A percentile compares a stretch with the other conserved stretches of the same genome.
Evolutionary conservation across 768 basidiomycete species (phyloP).

Genomic region (Podaxis rugospora): DNA sequence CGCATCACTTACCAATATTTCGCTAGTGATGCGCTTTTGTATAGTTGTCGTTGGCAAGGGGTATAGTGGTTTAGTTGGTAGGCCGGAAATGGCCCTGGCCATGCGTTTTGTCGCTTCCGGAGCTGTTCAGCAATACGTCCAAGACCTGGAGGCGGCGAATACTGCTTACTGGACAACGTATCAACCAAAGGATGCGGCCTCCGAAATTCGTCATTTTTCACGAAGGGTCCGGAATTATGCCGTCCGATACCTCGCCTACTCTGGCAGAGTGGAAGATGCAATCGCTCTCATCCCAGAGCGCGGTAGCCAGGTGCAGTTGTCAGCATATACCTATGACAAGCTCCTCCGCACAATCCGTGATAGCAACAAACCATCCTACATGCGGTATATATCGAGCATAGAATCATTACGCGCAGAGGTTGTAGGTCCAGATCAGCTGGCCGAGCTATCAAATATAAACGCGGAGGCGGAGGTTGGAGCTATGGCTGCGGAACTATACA

Average conservation of each 20-base stretch:
- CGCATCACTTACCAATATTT: slow-evolving; percentile 19
- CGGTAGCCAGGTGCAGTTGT: slow-evolving; percentile 25
- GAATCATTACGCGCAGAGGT: slow-evolving; percentile 14
- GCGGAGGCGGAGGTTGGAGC: neutral
- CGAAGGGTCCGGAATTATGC: slow-evolving; percentile 30
- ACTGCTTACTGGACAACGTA: slow-evolving; percentile 16
- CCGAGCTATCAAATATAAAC: neutral
- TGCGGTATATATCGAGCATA: slow-evolving; percentile 16
- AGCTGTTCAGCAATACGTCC: slow-evolving; percentile 34
- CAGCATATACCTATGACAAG: slow-evolving; percentile 31
- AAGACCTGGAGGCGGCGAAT: slow-evolving; percentile 25
- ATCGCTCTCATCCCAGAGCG: slow-evolving; percentile 39
- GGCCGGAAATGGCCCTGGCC: slow-evolving; percentile 30
- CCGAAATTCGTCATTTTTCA: slow-evolving; percentile 11
- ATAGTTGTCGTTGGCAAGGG: slow-evolving; percentile 37
- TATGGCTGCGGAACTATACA: neutral
- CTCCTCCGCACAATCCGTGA: slow-evolving; percentile 24
- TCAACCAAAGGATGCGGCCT: slow-evolving; percentile 3
- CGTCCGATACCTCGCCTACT: slow-evolving; percentile 35
- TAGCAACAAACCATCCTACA: slow-evolving; percentile 6
- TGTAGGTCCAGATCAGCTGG: neutral
- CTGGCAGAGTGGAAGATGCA: slow-evolving; percentile 36
- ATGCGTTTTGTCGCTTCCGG: slow-evolving; percentile 36
- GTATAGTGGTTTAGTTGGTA: slow-evolving; percentile 20
- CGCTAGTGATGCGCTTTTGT: slow-evolving; percentile 25